Conservation (phyloP, 768 basidiomycete genomes). For the Gymnopilus junonius region DNA sequence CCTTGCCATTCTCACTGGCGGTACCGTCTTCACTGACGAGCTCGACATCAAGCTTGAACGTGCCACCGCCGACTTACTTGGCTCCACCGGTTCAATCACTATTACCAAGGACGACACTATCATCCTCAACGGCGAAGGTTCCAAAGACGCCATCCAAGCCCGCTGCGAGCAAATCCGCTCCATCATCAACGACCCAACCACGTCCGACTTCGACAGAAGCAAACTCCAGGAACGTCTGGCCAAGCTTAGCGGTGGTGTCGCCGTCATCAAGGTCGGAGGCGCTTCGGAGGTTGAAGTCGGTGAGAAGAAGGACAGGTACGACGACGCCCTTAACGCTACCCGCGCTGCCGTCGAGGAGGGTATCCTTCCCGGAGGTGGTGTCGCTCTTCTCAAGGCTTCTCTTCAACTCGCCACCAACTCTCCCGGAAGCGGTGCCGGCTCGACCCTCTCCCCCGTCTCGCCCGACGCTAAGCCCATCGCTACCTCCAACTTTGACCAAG, state of each 20-base stretch:
- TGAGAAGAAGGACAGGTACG: constrained; percentile 99
- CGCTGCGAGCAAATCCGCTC: constrained; percentile 96
- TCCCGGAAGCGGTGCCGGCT: constrained; percentile 48
- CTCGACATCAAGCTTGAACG: constrained; percentile 97
- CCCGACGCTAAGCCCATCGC: constrained; percentile 69
- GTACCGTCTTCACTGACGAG: constrained; percentile 96
- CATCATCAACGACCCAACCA: constrained; percentile 79
- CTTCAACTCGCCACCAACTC: constrained; percentile 66
- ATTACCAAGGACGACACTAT: constrained; percentile 99
- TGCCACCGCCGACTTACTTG: constrained; percentile 86
- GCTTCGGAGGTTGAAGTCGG: constrained; percentile 93
- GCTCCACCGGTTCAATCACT: constrained; percentile 88
- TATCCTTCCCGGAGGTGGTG: constrained; percentile 96
- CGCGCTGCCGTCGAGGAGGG: constrained; percentile 98
- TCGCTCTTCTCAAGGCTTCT: constrained; percentile 88
- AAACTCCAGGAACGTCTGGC: constrained; percentile 98
- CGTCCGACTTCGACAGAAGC: constrained; percentile 91
- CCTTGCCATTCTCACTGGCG: constrained; percentile 95
- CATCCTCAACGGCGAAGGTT: constrained; percentile 90
- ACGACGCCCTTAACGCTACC: constrained; percentile 97
- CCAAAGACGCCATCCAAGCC: constrained; percentile 87
- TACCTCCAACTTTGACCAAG: constrained; percentile 95
- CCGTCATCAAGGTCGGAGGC: constrained; percentile 98
- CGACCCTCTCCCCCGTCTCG: constrained; percentile 52
- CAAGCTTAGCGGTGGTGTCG: constrained; percentile 95